These are phyloP conservation scores for Leccinum sublutescens DNA, from an alignment of 768 basidiomycete species.

Conservation along the genomic window DNA sequence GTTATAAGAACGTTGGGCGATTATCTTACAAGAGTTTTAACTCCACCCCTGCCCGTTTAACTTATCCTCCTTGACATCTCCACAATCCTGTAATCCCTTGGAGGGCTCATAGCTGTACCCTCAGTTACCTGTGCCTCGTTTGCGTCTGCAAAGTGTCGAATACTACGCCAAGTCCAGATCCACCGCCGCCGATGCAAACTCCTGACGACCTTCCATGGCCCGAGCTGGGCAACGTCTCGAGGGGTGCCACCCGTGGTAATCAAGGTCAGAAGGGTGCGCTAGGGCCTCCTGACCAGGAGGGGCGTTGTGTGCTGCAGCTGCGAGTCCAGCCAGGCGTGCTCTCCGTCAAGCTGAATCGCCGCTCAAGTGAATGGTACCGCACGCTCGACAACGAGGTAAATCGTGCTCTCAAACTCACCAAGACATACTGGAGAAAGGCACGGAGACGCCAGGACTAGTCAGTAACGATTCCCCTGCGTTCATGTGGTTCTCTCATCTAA, in stretches of 20 bases:
- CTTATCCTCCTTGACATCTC: conserved; percentile 24
- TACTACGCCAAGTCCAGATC: conserved; percentile 4
- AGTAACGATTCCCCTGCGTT: conserved; percentile 11
- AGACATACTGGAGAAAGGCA: conserved; percentile 85
- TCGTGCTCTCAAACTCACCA: conserved; percentile 77
- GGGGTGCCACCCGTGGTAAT: conserved; percentile 80
- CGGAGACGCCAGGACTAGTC: conserved; percentile 72
- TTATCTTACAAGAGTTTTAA: conserved; percentile 37
- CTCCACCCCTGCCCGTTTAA: conserved; percentile 33
- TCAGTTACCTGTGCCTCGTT: conserved; percentile 8
- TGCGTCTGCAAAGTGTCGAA: conserved; percentile 5
- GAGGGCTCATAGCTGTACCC: conserved; percentile 15
- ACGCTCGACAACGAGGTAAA: conserved; percentile 76
- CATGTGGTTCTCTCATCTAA: not conserved
- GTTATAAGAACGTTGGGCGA: conserved; percentile 36
- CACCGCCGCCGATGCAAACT: conserved; percentile 37
- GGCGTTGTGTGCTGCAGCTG: conserved; percentile 75
- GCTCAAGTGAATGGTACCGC: conserved; percentile 82
- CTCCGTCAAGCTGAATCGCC: conserved; percentile 68
- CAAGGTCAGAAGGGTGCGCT: conserved; percentile 84
- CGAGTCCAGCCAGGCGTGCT: conserved; percentile 83
- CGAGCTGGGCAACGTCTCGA: conserved; percentile 80
- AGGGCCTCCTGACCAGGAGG: conserved; percentile 67
- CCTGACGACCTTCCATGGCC: conserved; percentile 82
- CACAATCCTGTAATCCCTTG: conserved; percentile 12